Conservation (phyloP, 306 rosid species). For the Crotalaria pallida region DNA sequence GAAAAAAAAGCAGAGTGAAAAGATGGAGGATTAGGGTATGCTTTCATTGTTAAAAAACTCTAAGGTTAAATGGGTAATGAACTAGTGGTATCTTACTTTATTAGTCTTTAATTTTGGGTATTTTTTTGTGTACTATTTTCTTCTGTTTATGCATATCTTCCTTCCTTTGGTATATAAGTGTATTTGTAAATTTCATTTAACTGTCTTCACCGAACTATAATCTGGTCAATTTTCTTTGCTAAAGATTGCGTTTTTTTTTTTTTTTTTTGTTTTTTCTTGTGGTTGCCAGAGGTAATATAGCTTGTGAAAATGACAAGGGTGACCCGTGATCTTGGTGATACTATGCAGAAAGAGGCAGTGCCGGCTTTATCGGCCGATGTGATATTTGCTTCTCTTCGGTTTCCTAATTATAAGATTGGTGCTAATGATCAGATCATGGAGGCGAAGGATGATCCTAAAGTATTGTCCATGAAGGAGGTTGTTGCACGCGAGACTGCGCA, state of each 20-base stretch:
- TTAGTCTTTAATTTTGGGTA: conserved; percentile 6
- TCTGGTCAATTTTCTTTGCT: background rate
- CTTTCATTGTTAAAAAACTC: conserved; percentile 1
- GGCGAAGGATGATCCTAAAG: conserved; percentile 59
- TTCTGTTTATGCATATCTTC: conserved; percentile 10
- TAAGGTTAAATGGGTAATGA: background rate
- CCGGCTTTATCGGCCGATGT: conserved; percentile 76
- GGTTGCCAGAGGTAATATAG: conserved; percentile 35
- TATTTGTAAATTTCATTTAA: background rate
- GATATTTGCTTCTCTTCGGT: conserved; percentile 67
- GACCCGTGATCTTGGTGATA: conserved; percentile 62
- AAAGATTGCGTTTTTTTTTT: background rate
- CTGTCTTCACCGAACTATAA: background rate
- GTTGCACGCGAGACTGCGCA: conserved; percentile 91
- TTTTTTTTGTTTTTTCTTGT: conserved; percentile 10
- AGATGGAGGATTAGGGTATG: conserved; percentile 39
- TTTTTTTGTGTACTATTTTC: background rate
- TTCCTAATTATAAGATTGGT: conserved; percentile 82
- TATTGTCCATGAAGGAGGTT: conserved; percentile 79
- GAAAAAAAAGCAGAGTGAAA: background rate
- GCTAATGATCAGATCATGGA: conserved; percentile 74
- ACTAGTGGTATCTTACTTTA: background rate
- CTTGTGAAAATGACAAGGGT: conserved; percentile 62
- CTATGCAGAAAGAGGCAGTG: conserved; percentile 61
- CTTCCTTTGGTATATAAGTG: background rate